A percentile compares a stretch with the other conserved stretches of the same genome.
Conservation (phyloP, 73 alveolate species). For the Tetrahymena thermophila region DNA sequence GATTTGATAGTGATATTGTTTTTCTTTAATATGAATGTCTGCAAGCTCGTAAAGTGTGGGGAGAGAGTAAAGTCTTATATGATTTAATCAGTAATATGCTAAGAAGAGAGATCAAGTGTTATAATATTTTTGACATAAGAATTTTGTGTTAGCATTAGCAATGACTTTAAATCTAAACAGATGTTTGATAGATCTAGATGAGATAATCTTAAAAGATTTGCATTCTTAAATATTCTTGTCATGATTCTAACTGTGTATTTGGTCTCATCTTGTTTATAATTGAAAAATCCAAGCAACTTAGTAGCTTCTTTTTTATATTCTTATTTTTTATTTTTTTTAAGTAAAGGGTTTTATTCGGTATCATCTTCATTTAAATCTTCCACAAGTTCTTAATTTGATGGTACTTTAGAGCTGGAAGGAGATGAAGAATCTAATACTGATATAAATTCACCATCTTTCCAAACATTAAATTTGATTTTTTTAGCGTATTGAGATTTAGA, state of each 20-base stretch:
- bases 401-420: neutral
- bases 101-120: neutral
- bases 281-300: neutral
- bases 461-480: neutral
- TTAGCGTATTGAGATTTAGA: neutral
- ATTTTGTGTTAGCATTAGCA: neutral
- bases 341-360: neutral
- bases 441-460: neutral
- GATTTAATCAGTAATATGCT: neutral
- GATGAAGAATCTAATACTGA: neutral
- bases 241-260: neutral
- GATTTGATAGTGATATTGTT: neutral
- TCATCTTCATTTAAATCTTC: neutral
- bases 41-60: neutral
- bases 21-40: neutral
- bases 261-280: neutral
- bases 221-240: neutral
- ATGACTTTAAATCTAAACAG: neutral
- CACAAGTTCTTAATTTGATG: neutral
- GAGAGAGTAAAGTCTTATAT: neutral
- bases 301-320: neutral
- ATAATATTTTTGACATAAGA: neutral
- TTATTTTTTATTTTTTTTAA: neutral
- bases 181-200: neutral
- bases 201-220: neutral